phyloP scores from a whole-genome alignment of 2,329 filamentous ascomycete genomes.

The Diaporthe sp. region DNA sequence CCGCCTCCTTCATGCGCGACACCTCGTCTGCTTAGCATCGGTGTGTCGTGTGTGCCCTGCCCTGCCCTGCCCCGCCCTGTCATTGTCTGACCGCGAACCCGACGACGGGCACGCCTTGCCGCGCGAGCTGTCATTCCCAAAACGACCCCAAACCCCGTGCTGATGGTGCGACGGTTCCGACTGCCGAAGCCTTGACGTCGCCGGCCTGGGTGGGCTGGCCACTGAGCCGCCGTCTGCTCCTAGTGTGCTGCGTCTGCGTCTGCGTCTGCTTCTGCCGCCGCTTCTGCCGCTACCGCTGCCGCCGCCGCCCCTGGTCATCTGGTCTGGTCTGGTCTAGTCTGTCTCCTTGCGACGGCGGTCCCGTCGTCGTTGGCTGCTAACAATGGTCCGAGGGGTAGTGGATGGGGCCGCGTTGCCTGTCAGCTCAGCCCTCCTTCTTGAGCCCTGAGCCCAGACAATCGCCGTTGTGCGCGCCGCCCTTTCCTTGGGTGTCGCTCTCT shows the following conservation, averaged over 20 bases:
- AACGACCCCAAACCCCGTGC: slow-evolving; percentile 20
- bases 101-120: slow-evolving; percentile 8
- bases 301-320: background rate
- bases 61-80: background rate
- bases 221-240: background rate
- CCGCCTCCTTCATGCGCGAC: slow-evolving; percentile 4
- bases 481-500: background rate
- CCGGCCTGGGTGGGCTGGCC: slow-evolving; percentile 5
- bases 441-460: slow-evolving; percentile 12
- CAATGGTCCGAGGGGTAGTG: background rate
- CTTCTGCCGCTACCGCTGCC: background rate
- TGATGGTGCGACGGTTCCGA: slow-evolving; percentile 24
- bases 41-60: slow-evolving; percentile 6
- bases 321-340: background rate
- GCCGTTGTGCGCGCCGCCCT: background rate
- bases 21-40: background rate
- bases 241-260: no score
- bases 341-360: background rate
- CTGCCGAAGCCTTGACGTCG: slow-evolving; percentile 22
- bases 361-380: background rate
- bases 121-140: slow-evolving; percentile 24
- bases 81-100: slow-evolving; percentile 1
- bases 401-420: slow-evolving; percentile 1
- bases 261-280: background rate
- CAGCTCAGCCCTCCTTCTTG: slow-evolving; percentile 16